Evolutionary conservation across 768 basidiomycete species (phyloP), one percentile per base, ranked within the genome.

Genomic region (Roridomyces roridus): DNA sequence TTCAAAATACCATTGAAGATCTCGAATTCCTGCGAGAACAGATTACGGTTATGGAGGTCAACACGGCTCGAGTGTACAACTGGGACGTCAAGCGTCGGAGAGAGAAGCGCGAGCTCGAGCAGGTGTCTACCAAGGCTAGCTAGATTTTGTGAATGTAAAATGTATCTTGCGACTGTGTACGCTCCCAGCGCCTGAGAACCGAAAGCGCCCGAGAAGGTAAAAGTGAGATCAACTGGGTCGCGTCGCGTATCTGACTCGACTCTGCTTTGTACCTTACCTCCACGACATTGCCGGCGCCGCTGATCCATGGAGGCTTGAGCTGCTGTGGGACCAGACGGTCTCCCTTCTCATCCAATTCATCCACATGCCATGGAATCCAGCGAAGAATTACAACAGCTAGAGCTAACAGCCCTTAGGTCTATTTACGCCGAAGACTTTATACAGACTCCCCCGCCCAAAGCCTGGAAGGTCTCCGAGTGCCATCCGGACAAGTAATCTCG

Each of bases 41-140:
- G 71, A 80, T 95, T 48, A 98, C 97, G 5, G 85, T 97, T 10
- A 97, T 98, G 92, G 96, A 99, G 68, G 86, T 87, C 35, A 98
- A 98, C 68, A 95, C 92, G 12, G 96, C 96, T 6, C 80, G 96
- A 34, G 89, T 96, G 48, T 98, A 96, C 70, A 99, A 98, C 68
- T 96, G 91, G 90, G 94, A 96, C 68, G 94, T 96, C 25, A 93
- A 92, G 69, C 75, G 88, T 62, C 78, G 94, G 70, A 75, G 92
- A 70, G 88, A 88, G 43, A 72, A 72, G 63, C 72, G 85, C 55
- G 70, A 74, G 63, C 67, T 67, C 51, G 81, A 79, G 47, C 78
- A 75, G 47, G 57, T 64, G 28, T 42, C 57, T 17, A 12, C n/a
- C n/a, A n/a, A n/a, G n/a, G n/a, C n/a, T n/a, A n/a, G n/a, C n/a